phyloP scores from a whole-genome alignment of 192 early-diverging fungal genomes.

The Gonapodya sp. region DNA sequence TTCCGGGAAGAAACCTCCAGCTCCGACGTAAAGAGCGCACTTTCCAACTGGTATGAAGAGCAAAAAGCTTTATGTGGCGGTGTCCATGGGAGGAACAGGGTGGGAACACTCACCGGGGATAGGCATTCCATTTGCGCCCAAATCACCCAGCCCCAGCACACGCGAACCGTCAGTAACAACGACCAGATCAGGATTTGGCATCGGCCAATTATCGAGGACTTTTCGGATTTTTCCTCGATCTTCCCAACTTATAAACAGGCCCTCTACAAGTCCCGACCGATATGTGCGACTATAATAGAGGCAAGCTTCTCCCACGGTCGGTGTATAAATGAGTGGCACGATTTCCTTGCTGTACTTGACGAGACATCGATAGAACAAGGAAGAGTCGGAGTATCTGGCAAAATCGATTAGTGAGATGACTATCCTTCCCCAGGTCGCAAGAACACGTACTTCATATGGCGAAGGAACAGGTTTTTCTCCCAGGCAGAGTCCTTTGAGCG shows the following conservation, averaged over 20 bases:
- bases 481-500: slow-evolving; percentile 55
- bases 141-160: slow-evolving; percentile 89
- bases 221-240: slow-evolving; percentile 50
- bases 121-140: slow-evolving; percentile 91
- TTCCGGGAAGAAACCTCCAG: slow-evolving; percentile 66
- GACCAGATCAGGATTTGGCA: slow-evolving; percentile 62
- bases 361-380: slow-evolving; percentile 76
- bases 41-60: slow-evolving; percentile 47
- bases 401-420: neutral
- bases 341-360: slow-evolving; percentile 62
- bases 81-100: slow-evolving; percentile 90
- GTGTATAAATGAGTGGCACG: slow-evolving; percentile 68
- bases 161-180: slow-evolving; percentile 92
- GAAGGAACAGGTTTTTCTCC: slow-evolving; percentile 78
- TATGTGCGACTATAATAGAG: slow-evolving; percentile 78
- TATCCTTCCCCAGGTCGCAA: neutral
- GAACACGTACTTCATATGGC: neutral
- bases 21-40: neutral
- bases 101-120: slow-evolving; percentile 92
- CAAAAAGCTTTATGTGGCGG: too few relatives aligned
- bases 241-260: slow-evolving; percentile 48
- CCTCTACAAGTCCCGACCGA: slow-evolving; percentile 65
- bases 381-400: slow-evolving; percentile 57
- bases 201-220: slow-evolving; percentile 70
- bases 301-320: slow-evolving; percentile 48